Evolutionary conservation across 2,329 filamentous ascomycete species (phyloP), one percentile per base, ranked within the genome.

Genomic region (Trichoderma sp.): DNA sequence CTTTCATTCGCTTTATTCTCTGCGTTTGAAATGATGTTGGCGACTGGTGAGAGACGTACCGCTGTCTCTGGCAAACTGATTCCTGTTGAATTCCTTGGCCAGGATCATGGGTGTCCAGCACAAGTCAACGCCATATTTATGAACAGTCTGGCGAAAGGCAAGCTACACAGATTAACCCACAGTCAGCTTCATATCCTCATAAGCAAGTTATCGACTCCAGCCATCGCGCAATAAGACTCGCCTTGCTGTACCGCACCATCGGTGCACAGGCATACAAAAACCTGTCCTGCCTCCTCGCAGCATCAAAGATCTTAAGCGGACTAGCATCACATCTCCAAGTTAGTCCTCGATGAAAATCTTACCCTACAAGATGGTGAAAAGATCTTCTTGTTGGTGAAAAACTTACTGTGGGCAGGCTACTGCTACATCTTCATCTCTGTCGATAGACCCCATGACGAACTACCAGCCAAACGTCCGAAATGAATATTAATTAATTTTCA

Each of bases 101-200:
- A 91, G 81, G 67, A 91, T 87, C 90, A 92, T 92, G 55, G 90
- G 90, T 2, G 89, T 91, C 86, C 90, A 92, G 72, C 86, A 88
- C 7, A 92, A 77, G 76, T 92, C 89, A 19, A 87, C 86, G 59
- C 86, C 87, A 76, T 90, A 92, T 59, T 86, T 82, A 71, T 88
- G 84, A 3, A 89, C 87, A 0, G 90, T 89, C 73, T 91, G 86
- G 59, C 90, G 86, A 75, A 92, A 92, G 57, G 90, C 89, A 53
- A 92, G 84, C 85, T 91, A 74, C 35, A 71, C 2, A 74, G 77
- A 65, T 14, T 24, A 21, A 11, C 27, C 24, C 75, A 16, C n/a
- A 49, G 52, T 78, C 69, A 63, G 52, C 27, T 56, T 27, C 16
- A n/a, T 43, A 19, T 24, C n/a, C 33, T 31, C 29, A 31, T 27